phyloP scores from a whole-genome alignment of 108 stramenopile species.

The Cyclotella sp. region DNA sequence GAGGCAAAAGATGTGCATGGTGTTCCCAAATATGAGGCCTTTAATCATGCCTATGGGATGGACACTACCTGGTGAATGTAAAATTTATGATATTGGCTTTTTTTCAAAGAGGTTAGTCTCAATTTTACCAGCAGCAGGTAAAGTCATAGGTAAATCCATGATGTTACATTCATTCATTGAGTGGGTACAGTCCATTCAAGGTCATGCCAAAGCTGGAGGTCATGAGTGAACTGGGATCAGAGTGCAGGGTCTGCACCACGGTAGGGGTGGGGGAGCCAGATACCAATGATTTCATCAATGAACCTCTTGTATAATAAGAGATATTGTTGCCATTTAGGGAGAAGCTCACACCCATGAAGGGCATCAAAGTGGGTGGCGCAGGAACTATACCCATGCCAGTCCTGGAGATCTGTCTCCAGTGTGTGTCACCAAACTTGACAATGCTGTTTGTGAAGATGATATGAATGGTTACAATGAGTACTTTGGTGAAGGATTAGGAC shows the following conservation, averaged over 20 bases:
- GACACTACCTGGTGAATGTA: too few relatives aligned
- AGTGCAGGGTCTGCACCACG: not conserved
- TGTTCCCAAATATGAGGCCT: too few relatives aligned
- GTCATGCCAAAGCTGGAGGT: not conserved
- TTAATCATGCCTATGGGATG: too few relatives aligned
- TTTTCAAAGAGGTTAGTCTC: too few relatives aligned
- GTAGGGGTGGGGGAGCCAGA: slow-evolving; percentile 5
- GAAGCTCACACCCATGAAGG: not conserved
- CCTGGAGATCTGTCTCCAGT: too few relatives aligned
- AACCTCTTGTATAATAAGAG: slow-evolving; percentile 7
- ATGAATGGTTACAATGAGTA: not conserved
- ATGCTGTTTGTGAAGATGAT: slow-evolving; percentile 9
- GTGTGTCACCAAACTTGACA: slow-evolving; percentile 16
- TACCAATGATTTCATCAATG: slow-evolving; percentile 20
- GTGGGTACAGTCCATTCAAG: not conserved
- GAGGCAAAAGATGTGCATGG: too few relatives aligned
- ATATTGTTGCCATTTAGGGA: not conserved
- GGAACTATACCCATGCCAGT: too few relatives aligned
- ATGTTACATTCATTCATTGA: not conserved
- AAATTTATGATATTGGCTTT: too few relatives aligned
- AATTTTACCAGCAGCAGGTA: too few relatives aligned
- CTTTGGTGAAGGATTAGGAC: not conserved
- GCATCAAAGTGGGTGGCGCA: slow-evolving; percentile 22
- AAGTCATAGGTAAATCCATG: slow-evolving; percentile 12
- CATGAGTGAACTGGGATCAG: not conserved